phyloP scores from a whole-genome alignment of 176 grass and related monocot species.

The Elymus sibiricus region DNA sequence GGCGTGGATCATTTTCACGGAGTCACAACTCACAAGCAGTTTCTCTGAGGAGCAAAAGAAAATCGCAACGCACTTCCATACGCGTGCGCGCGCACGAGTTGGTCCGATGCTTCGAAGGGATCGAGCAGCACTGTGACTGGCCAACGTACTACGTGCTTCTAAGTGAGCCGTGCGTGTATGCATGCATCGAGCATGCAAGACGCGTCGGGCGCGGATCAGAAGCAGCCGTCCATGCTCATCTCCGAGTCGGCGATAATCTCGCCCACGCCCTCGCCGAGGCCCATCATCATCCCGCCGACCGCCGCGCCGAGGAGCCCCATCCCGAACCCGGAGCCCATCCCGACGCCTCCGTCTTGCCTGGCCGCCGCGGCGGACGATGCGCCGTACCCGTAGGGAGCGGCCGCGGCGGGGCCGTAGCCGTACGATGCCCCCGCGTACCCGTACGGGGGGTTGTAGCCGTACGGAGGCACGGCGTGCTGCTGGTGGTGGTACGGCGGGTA shows the following conservation, averaged over 20 bases:
- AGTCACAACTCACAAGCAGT: too few relatives aligned
- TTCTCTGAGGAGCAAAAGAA: too few relatives aligned
- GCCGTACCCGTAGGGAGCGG: constrained; percentile 11
- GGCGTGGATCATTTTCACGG: too few relatives aligned
- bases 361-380: background rate
- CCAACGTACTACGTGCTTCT: background rate
- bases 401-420: background rate
- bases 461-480: background rate
- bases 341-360: constrained; percentile 11
- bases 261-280: background rate
- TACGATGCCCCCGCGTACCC: constrained; percentile 21
- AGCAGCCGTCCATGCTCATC: constrained; percentile 3
- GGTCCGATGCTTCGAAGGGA: too few relatives aligned
- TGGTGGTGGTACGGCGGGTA: constrained; percentile 7
- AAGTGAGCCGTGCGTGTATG: background rate
- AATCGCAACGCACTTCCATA: too few relatives aligned
- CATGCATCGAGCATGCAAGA: background rate
- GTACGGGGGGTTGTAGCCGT: background rate
- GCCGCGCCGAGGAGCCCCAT: constrained; percentile 36
- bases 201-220: background rate
- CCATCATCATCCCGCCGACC: constrained; percentile 35
- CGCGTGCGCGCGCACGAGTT: too few relatives aligned
- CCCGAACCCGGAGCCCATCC: background rate
- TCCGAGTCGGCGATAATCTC: constrained; percentile 21
- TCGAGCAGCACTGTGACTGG: background rate